Percentiles rank a stretch among this genome's conserved stretches.
phyloP scores from a whole-genome alignment of 176 grass and related monocot species.

The Coix lacrymajobi region DNA sequence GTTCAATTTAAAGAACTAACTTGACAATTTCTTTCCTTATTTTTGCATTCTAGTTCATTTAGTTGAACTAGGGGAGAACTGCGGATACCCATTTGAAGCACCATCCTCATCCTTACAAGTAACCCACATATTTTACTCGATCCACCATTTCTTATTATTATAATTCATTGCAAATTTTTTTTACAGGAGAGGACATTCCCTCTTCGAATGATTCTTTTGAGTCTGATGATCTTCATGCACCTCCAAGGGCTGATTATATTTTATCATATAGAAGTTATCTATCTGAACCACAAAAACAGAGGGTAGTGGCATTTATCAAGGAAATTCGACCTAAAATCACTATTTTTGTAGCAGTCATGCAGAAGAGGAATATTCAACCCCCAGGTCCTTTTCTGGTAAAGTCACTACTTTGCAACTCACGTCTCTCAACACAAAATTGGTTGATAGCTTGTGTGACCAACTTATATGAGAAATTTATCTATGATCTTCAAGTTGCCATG shows the following conservation, averaged over 20 bases:
- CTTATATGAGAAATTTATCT: background rate
- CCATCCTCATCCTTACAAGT: too few species aligned
- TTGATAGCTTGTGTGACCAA: background rate
- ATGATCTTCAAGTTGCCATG: background rate
- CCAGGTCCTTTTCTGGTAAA: background rate
- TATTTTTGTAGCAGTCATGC: conserved; percentile 22
- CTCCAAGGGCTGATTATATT: background rate
- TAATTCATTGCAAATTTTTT: background rate
- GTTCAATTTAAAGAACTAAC: too few species aligned
- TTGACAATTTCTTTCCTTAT: too few species aligned
- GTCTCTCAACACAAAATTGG: background rate
- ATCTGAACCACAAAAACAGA: conserved; percentile 16
- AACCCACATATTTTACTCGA: background rate
- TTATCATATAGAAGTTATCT: background rate
- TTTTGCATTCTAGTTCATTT: too few species aligned
- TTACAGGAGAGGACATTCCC: background rate
- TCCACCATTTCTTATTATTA: background rate
- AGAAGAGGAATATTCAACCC: background rate
- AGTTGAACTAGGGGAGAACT: too few species aligned
- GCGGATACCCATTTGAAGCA: too few species aligned
- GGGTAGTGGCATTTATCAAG: conserved; percentile 10
- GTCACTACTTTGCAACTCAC: background rate
- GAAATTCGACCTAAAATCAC: conserved; percentile 9
- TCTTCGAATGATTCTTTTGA: background rate
- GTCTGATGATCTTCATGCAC: background rate